These are phyloP conservation scores for Kodamaea kaohsiungensis DNA, from an alignment of 805 yeast species.

Conservation along the genomic window DNA sequence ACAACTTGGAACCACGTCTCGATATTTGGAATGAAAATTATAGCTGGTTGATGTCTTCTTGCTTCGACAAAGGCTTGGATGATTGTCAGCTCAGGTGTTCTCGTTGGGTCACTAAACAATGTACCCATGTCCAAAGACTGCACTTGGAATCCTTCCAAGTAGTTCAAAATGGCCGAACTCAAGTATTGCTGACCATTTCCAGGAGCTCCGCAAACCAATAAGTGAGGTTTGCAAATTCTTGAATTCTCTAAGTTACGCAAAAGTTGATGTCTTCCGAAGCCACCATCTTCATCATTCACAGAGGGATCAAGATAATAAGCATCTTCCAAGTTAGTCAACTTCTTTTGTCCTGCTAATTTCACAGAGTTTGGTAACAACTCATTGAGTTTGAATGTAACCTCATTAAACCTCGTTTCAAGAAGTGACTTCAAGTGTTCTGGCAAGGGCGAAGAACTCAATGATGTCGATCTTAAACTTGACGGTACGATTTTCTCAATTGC, in stretches of 20 bases:
- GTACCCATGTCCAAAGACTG: conserved; percentile 83
- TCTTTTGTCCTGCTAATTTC: conserved; percentile 40
- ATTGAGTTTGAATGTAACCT: conserved; percentile 50
- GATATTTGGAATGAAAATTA: conserved; percentile 78
- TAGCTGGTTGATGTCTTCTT: conserved; percentile 84
- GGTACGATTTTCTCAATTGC: conserved; percentile 89
- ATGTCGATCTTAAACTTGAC: conserved; percentile 83
- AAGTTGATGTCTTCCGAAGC: conserved; percentile 69
- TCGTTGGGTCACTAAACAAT: conserved; percentile 72
- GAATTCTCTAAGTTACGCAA: conserved; percentile 50
- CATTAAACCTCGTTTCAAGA: conserved; percentile 50
- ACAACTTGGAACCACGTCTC: conserved; percentile 74
- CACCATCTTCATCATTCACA: conserved; percentile 58
- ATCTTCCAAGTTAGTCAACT: conserved; percentile 62
- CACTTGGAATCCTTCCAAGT: conserved; percentile 85
- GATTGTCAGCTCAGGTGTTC: conserved; percentile 79
- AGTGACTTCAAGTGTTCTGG: conserved; percentile 73
- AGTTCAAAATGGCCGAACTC: conserved; percentile 76
- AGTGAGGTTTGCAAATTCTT: conserved; percentile 78
- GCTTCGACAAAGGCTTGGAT: conserved; percentile 88
- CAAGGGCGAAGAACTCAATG: conserved; percentile 71
- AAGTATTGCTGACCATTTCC: conserved; percentile 90
- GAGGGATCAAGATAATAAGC: conserved; percentile 63
- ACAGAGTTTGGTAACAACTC: conserved; percentile 58
- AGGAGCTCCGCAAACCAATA: conserved; percentile 66